Evolutionary conservation across 768 basidiomycete genomes (phyloP), one percentile per base, ranked within the genome.

Genomic region (Xerocomellus dryophilus): DNA sequence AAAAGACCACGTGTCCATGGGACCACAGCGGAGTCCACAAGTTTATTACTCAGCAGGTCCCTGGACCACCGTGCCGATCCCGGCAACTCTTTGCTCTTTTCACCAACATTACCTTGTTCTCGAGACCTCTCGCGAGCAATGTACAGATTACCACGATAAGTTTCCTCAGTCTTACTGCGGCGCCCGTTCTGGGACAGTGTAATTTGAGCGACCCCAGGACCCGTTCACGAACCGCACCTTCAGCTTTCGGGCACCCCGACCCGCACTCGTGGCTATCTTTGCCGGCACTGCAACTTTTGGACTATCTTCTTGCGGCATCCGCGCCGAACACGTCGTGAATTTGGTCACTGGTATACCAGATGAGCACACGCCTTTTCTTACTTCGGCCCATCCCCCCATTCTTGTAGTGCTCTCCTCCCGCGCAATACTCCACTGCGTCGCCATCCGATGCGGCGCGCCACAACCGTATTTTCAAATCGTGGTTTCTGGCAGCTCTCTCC

Each of bases 1-100:
- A 69, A 66, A 65, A 48, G 56, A 53, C 46, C 68, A 69, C 68
- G 68, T 70, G 68, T 51, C 31, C 52, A 49, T 12, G 1, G 8
- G 68, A 66, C 67, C 61, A 60, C 51, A 7, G 42, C 38, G 43
- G 56, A 50, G 59, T 65, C 59, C 57, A 38, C 5, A 6, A 7
- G 0, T 0, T 0, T 4, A 51, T 63, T 18, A 66, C 38, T 66
- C 44, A 62, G 51, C 63, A 43, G 41, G 68, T 70, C 66, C 66
- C 51, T 59, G 68, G 64, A 66, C 68, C 52, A 17, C 1, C 4
- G 0, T 57, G 59, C 59, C 64, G 63, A 46, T 0, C 21, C 20
- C 62, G 62, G 59, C 58, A 47, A 4, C 38, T 23, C 17, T 4
- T 35, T 23, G 41, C 14, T 5, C 35, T 20, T 11, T 65, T 52